These are phyloP conservation scores for Camelina sativa DNA, from an alignment of 345 rosid species.

Conservation along the genomic window DNA sequence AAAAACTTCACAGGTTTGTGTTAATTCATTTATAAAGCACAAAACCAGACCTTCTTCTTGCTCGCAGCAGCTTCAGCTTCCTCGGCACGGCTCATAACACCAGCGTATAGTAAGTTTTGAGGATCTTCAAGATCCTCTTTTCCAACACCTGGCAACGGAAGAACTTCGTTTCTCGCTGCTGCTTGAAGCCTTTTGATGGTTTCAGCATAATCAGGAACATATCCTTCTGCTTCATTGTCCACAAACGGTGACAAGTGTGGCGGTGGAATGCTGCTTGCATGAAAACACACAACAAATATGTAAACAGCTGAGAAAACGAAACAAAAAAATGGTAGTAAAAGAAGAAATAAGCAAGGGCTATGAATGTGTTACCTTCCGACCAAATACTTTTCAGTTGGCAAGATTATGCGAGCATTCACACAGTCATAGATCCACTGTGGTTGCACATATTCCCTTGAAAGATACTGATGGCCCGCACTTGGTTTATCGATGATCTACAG, in stretches of 20 bases:
- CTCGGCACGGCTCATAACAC: conserved; percentile 70
- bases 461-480: conserved; percentile 74
- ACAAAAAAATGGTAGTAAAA: not conserved
- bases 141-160: conserved; percentile 83
- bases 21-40: not conserved
- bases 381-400: conserved; percentile 71
- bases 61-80: conserved; percentile 75
- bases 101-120: conserved; percentile 71
- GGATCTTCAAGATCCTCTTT: conserved; percentile 80
- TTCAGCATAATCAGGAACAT: conserved; percentile 89
- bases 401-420: conserved; percentile 72
- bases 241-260: conserved; percentile 94
- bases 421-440: conserved; percentile 96
- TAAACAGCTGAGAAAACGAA: not conserved
- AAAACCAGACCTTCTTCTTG: conserved; percentile 59
- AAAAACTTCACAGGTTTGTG: not conserved
- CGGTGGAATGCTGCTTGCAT: conserved; percentile 65
- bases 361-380: conserved; percentile 72
- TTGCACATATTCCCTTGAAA: conserved; percentile 86
- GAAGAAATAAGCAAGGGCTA: not conserved
- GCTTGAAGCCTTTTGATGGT: conserved; percentile 73
- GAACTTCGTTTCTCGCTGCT: conserved; percentile 78
- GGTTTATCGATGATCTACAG: conserved; percentile 92
- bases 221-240: conserved; percentile 88
- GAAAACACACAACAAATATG: not conserved